Evolutionary conservation across 495 filamentous ascomycete species (phyloP).

Genomic region (Xeromyces bisporus): DNA sequence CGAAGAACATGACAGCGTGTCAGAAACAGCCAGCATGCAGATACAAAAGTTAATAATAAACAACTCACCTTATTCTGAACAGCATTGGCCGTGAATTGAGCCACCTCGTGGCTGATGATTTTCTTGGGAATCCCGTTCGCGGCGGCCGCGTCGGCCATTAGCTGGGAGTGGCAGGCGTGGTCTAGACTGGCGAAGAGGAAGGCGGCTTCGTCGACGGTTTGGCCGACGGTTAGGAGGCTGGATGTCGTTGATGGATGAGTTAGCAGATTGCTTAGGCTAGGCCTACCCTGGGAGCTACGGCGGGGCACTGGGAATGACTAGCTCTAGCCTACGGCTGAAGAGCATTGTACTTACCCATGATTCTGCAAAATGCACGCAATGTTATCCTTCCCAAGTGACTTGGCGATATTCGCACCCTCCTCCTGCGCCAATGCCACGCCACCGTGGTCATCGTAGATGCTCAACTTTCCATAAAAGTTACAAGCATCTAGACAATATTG

Average conservation of each 20-base stretch:
- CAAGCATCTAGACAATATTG: conserved; percentile 30
- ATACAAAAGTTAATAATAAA: conserved; percentile 2
- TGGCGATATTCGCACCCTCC: conserved; percentile 41
- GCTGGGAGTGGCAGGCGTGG: conserved; percentile 46
- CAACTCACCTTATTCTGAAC: conserved; percentile 24
- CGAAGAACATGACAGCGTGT: neutral
- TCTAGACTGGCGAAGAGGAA: conserved; percentile 53
- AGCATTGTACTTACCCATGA: conserved; percentile 30
- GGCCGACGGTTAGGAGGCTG: conserved; percentile 32
- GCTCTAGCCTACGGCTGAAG: conserved; percentile 16
- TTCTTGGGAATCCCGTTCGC: conserved; percentile 39
- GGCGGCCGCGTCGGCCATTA: conserved; percentile 47
- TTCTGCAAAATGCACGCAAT: conserved; percentile 50
- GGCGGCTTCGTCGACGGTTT: conserved; percentile 48
- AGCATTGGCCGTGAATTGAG: conserved; percentile 22
- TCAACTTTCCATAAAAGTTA: conserved; percentile 36
- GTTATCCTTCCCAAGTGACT: conserved; percentile 42
- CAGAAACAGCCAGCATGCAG: neutral
- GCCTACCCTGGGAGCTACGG: no score
- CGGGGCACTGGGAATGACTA: neutral
- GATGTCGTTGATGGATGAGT: no score
- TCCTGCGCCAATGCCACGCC: conserved; percentile 44
- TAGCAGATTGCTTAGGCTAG: no score
- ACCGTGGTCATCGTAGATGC: conserved; percentile 36
- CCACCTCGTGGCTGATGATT: conserved; percentile 25